Conservation (phyloP, 1,139 yeast genomes). For the Schwanniomyces etchellsii region DNA sequence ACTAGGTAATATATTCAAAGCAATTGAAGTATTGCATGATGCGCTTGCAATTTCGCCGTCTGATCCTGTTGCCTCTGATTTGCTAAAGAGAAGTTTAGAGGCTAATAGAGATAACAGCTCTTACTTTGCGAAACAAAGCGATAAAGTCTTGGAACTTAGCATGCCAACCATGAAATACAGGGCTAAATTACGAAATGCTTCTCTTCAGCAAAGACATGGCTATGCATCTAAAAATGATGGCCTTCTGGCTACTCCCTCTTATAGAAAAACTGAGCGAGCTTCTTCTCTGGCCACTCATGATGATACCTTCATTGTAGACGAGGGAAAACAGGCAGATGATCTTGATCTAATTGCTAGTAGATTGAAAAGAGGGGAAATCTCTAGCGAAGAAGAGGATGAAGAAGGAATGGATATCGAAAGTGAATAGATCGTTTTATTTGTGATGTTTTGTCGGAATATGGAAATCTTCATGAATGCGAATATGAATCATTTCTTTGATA, state of each 20-base stretch:
- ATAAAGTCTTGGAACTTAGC: constrained; percentile 14
- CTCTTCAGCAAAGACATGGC: not conserved
- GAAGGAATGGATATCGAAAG: constrained; percentile 63
- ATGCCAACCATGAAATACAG: constrained; percentile 14
- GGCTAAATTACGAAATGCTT: constrained; percentile 1
- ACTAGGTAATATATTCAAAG: constrained; percentile 55
- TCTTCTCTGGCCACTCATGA: not conserved
- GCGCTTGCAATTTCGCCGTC: constrained; percentile 76
- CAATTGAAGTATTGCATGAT: constrained; percentile 73
- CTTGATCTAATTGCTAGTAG: constrained; percentile 32
- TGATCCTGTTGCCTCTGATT: constrained; percentile 81
- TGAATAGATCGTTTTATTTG: constrained; percentile 27
- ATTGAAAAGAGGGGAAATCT: constrained; percentile 46
- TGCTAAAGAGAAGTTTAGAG: constrained; percentile 75
- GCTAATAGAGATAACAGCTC: constrained; percentile 40
- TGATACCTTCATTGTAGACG: constrained; percentile 1
- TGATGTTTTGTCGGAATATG: no score
- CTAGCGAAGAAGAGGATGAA: constrained; percentile 52
- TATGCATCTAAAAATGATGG: no score
- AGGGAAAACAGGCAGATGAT: constrained; percentile 12
- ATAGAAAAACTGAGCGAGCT: no score
- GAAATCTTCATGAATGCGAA: not conserved
- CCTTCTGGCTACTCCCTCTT: no score
- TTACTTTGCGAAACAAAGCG: constrained; percentile 18
- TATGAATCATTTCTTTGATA: no score